Evolutionary conservation across 192 early-diverging fungal genomes (phyloP).

Genomic region (Phycomyces blakesleeanus): DNA sequence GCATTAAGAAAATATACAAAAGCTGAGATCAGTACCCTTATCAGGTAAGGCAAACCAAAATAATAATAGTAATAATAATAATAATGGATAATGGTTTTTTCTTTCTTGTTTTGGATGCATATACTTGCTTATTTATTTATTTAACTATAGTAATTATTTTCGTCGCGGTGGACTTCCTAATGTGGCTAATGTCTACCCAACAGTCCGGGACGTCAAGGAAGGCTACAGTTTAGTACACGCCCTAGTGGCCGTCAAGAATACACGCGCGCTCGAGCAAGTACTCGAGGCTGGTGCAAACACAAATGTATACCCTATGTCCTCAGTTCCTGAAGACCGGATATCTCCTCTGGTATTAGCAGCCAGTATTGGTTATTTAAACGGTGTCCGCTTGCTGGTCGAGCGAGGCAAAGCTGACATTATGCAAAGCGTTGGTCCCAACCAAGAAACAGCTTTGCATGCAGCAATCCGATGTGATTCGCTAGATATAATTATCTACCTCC

Average conservation of each 20-base stretch:
- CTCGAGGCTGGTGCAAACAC: conserved; percentile 25
- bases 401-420: conserved; percentile 14
- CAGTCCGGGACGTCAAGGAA: conserved; percentile 14
- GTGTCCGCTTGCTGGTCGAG: conserved; percentile 22
- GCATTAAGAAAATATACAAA: conserved; percentile 6
- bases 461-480: conserved; percentile 13
- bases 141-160: conserved; percentile 34
- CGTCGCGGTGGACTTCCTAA: conserved; percentile 27
- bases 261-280: conserved; percentile 17
- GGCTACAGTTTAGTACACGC: conserved; percentile 31
- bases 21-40: conserved; percentile 17
- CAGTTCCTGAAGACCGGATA: conserved; percentile 2
- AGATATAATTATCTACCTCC: conserved; percentile 15
- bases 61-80: no score
- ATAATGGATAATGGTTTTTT: no score
- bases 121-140: no score
- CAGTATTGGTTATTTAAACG: conserved; percentile 22
- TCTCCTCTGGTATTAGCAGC: conserved; percentile 25
- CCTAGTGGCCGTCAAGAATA: conserved; percentile 18
- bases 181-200: conserved; percentile 25
- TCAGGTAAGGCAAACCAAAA: conserved; percentile 22
- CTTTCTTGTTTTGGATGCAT: no score
- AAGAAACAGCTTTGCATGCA: conserved; percentile 16
- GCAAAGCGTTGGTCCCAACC: conserved; percentile 3
- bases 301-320: conserved; percentile 17